Evolutionary conservation across 2,329 filamentous ascomycete genomes (phyloP).

Genomic region (Ceratocystis alfenasii): DNA sequence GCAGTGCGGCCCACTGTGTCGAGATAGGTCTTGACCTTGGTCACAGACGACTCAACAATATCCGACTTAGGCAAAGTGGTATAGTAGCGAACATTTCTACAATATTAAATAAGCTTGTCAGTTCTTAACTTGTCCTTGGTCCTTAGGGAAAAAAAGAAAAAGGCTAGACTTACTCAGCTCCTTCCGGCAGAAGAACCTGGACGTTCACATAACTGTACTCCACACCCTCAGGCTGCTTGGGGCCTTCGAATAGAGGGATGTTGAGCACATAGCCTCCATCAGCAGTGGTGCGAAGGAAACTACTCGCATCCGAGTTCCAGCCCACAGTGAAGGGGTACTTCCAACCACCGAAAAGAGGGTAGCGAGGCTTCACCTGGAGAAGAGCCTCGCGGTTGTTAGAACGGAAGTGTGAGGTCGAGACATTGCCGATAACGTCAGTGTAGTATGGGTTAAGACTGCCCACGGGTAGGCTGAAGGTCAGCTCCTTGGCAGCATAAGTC

Average conservation of each 20-base stretch:
- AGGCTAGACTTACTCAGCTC: constrained; percentile 55
- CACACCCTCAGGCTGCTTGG: constrained; percentile 71
- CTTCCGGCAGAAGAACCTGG: constrained; percentile 79
- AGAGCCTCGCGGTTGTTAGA: constrained; percentile 64
- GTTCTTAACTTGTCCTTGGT: background rate
- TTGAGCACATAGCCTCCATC: constrained; percentile 71
- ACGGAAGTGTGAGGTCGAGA: constrained; percentile 84
- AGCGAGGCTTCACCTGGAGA: constrained; percentile 83
- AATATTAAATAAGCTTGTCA: constrained; percentile 24
- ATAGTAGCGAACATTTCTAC: constrained; percentile 65
- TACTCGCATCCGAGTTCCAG: constrained; percentile 78
- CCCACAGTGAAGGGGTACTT: constrained; percentile 95
- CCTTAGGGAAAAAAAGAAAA: background rate
- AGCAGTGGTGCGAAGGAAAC: constrained; percentile 56
- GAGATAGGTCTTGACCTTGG: constrained; percentile 77
- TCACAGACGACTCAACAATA: constrained; percentile 46
- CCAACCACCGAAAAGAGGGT: constrained; percentile 95
- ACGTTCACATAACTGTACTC: constrained; percentile 74
- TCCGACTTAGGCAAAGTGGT: constrained; percentile 56
- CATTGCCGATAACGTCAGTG: constrained; percentile 90
- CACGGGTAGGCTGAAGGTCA: constrained; percentile 65
- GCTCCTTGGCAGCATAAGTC: constrained; percentile 65
- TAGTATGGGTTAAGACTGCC: constrained; percentile 86
- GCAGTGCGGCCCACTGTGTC: constrained; percentile 83
- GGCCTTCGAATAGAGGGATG: constrained; percentile 86